Conservation (phyloP, 2,329 filamentous ascomycete genomes). For the Raffaelea deltoideospora region DNA sequence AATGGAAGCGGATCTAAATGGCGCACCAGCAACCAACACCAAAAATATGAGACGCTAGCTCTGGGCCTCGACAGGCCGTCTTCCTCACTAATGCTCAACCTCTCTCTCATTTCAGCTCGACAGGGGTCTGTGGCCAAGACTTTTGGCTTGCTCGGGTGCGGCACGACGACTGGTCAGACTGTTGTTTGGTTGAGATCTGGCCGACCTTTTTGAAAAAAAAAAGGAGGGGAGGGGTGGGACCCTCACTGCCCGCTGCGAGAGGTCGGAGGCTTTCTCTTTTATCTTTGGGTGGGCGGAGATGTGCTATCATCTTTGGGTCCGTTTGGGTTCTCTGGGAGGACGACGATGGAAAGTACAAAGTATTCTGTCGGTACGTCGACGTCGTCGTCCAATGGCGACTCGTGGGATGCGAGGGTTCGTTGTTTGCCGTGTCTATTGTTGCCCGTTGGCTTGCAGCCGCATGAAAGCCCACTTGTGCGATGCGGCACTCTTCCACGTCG, state of each 20-base stretch:
- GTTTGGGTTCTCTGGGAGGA: not conserved
- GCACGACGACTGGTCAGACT: not conserved
- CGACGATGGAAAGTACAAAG: not conserved
- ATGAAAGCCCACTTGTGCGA: too few species aligned
- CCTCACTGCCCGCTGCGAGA: too few species aligned
- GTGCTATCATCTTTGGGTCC: not conserved
- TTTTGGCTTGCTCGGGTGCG: not conserved
- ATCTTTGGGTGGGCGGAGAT: not conserved
- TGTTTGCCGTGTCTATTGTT: too few species aligned
- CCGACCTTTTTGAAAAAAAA: too few species aligned
- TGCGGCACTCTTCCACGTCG: too few species aligned
- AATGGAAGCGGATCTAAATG: not conserved
- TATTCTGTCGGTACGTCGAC: too few species aligned
- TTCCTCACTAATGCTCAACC: not conserved
- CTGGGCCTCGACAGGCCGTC: not conserved
- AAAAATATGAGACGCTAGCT: not conserved
- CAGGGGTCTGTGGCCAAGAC: not conserved
- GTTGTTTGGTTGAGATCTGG: not conserved
- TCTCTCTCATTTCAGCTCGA: conserved; percentile 2
- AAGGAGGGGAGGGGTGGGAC: too few species aligned
- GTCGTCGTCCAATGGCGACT: too few species aligned
- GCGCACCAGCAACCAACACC: too few species aligned
- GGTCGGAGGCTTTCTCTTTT: not conserved
- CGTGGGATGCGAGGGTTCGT: too few species aligned
- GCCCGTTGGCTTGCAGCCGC: too few species aligned